Evolutionary conservation across 306 rosid species (phyloP).

Genomic region (Trifolium subterraneum): DNA sequence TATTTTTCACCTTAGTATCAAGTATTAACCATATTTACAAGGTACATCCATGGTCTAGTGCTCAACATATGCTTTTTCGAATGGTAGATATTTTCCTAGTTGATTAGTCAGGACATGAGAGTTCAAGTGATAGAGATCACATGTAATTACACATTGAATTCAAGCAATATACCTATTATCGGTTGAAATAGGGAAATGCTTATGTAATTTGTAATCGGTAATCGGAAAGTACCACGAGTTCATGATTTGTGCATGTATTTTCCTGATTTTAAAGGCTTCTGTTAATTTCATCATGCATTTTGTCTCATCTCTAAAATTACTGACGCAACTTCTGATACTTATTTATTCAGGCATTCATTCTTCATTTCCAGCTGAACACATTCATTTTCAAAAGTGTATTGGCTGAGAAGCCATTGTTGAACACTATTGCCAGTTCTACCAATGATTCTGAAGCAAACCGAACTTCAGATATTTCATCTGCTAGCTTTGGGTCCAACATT

Average conservation of each 20-base stretch:
- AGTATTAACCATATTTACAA: conserved; percentile 3
- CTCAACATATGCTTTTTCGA: conserved; percentile 1
- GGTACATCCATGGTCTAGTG: conserved; percentile 28
- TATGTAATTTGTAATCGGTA: neutral
- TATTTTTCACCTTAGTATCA: neutral
- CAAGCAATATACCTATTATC: neutral
- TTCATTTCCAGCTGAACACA: conserved; percentile 70
- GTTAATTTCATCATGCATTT: conserved; percentile 35
- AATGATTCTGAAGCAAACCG: conserved; percentile 50
- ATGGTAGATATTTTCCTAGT: conserved; percentile 16
- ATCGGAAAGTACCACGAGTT: neutral
- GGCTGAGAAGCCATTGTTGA: conserved; percentile 52
- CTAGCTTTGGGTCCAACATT: conserved; percentile 85
- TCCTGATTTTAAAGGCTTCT: conserved; percentile 14
- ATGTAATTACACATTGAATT: conserved; percentile 2
- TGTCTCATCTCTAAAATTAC: conserved; percentile 26
- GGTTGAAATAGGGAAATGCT: neutral
- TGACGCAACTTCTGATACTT: conserved; percentile 40
- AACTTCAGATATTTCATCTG: conserved; percentile 64
- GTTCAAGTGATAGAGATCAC: conserved; percentile 8
- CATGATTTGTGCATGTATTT: conserved; percentile 4
- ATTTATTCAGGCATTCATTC: conserved; percentile 66
- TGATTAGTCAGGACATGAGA: conserved; percentile 13
- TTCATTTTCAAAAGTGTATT: conserved; percentile 55
- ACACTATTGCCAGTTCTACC: conserved; percentile 45